Percentiles rank a stretch among this genome's conserved stretches.
Evolutionary conservation across 2,329 filamentous ascomycete genomes (phyloP).

Genomic region (Rhynchosporium agropyri): DNA sequence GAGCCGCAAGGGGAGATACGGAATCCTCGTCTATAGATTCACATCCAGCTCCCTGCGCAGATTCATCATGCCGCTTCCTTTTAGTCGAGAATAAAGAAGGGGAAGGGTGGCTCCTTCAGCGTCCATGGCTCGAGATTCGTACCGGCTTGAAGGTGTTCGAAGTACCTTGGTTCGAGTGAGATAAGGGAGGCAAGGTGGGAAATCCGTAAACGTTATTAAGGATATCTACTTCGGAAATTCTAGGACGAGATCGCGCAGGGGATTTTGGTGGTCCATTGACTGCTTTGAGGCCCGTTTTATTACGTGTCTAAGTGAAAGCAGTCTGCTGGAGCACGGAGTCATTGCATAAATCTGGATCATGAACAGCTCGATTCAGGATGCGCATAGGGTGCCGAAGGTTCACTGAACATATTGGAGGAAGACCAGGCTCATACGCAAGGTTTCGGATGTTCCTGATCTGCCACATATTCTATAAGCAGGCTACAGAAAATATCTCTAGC

Average conservation of each 20-base stretch:
- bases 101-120: slow-evolving; percentile 79
- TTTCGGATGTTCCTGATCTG: slow-evolving; percentile 19
- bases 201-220: slow-evolving; percentile 41
- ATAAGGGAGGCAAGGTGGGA: slow-evolving; percentile 33
- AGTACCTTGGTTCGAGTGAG: slow-evolving; percentile 24
- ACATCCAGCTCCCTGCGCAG: slow-evolving; percentile 44
- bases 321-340: slow-evolving; percentile 40
- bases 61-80: slow-evolving; percentile 52
- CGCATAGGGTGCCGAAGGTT: slow-evolving; percentile 26
- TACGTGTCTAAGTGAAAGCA: slow-evolving; percentile 38
- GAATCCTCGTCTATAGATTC: slow-evolving; percentile 52
- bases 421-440: slow-evolving; percentile 12
- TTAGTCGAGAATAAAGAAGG: slow-evolving; percentile 69
- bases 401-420: slow-evolving; percentile 29
- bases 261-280: slow-evolving; percentile 23
- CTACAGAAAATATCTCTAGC: no score
- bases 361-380: slow-evolving; percentile 24
- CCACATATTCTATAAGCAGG: neutral
- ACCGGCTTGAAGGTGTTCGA: slow-evolving; percentile 26
- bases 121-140: slow-evolving; percentile 34
- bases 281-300: slow-evolving; percentile 28
- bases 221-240: slow-evolving; percentile 40
- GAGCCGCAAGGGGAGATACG: slow-evolving; percentile 27
- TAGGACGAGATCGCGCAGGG: slow-evolving; percentile 32
- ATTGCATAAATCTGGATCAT: slow-evolving; percentile 36